Conservation (phyloP, 192 early-diverging fungal genomes). For the Linnemannia elongata region DNA sequence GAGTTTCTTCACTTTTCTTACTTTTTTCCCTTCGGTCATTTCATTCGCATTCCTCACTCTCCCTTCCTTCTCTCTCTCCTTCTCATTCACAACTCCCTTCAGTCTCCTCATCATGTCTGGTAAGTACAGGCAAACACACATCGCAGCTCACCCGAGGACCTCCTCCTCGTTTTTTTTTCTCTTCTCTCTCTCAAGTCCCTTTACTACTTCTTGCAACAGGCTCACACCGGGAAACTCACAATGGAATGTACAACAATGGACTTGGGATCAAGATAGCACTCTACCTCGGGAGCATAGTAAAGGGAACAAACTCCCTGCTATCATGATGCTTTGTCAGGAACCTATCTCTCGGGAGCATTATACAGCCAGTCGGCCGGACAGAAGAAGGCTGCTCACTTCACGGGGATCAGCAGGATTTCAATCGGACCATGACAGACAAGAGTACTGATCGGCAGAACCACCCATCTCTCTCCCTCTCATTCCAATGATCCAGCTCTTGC, state of each 20-base stretch:
- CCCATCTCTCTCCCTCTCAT: neutral
- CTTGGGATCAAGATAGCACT: neutral
- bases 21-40: neutral
- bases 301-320: no score
- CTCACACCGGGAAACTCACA: neutral
- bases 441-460: neutral
- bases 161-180: neutral
- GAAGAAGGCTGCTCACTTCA: neutral
- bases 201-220: neutral
- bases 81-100: neutral
- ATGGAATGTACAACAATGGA: neutral
- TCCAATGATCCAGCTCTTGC: slow-evolving; percentile 31
- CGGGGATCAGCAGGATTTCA: neutral
- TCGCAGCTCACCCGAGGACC: neutral
- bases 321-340: slow-evolving; percentile 4
- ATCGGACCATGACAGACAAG: neutral
- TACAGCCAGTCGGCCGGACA: neutral
- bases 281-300: no score
- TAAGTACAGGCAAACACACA: slow-evolving; percentile 14
- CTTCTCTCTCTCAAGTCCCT: neutral
- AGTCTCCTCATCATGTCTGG: slow-evolving; percentile 31
- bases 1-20: neutral
- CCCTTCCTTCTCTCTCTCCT: neutral
- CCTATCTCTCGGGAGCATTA: neutral
- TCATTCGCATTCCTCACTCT: neutral